Base-by-base conservation (phyloP, 495 filamentous ascomycete species). In the Penicillium daleae region DNA sequence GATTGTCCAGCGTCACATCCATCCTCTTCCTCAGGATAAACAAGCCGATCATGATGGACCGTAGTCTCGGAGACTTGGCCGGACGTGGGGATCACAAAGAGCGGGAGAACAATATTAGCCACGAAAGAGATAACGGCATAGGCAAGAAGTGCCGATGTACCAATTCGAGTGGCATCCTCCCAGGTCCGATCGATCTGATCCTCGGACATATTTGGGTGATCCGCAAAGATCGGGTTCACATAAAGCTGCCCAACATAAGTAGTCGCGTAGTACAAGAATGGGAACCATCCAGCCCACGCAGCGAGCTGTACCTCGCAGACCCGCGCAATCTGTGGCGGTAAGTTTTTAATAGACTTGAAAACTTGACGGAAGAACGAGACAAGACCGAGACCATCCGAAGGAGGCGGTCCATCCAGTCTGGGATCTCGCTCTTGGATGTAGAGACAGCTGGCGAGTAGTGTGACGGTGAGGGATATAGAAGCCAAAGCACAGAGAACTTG, bases 251-350 rank as follows among this genome's bases (percentile, higher is more conserved):
- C 93, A 67, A 97, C 88, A 73, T 93, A 97, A 29, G 91, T 95
- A 1, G 91, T 95, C 7, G 92, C 90, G 77, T 97, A 97, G 76
- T 93, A 97, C 0, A 97, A 81, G 78, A 96, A 94, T 19, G 93
- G 93, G 69, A 97, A 97, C 90, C 93, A 97, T 60, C 91, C 93
- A 64, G 96, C 88, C 93, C 93, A 97, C 27, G 91, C 90, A 59
- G 89, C 92, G 68, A 97, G 85, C 72, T 97, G 92, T 0, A 95
- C 92, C 63, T 90, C 79, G 74, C 93, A 97, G 61, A 97, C 90
- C 66, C 87, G 89, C 22, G 83, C 79, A 66, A 93, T 92, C 70
- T 96, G 91, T 3, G 87, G 86, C 0, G 93, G 92, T 3, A 97
- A 81, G 52, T 85, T 79, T 58, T 83, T 84, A 61, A 94, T 89